Evolutionary conservation across 164 flowering plant genomes (phyloP).

Genomic region (Dillenia suffruticosa): DNA sequence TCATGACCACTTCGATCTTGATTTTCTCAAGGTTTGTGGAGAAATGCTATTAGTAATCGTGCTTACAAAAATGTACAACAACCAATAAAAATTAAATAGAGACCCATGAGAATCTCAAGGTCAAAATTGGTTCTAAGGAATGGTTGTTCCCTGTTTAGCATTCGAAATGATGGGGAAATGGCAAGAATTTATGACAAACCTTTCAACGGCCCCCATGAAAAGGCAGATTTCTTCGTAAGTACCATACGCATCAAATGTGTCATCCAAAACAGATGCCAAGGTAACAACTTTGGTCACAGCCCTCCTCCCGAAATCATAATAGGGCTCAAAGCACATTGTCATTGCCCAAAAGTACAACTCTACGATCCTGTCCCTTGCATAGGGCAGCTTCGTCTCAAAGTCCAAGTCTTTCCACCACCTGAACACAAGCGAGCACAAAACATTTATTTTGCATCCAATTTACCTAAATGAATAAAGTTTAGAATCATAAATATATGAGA

Average conservation of each 20-base stretch:
- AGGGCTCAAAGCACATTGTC: constrained; percentile 26
- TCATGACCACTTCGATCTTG: no score
- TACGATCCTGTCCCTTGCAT: constrained; percentile 23
- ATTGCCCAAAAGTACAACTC: constrained; percentile 34
- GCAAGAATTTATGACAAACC: constrained; percentile 2
- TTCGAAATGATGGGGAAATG: not conserved
- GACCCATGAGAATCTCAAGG: not conserved
- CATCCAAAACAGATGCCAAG: constrained; percentile 14
- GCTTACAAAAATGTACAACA: no score
- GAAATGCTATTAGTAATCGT: no score
- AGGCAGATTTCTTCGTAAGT: constrained; percentile 11
- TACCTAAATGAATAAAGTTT: no score
- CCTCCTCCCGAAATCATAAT: constrained; percentile 6
- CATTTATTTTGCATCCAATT: no score
- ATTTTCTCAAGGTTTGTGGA: no score
- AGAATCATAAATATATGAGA: no score
- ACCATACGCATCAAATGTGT: constrained; percentile 26
- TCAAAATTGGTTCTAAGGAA: not conserved
- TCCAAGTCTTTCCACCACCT: constrained; percentile 43
- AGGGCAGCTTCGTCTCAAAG: constrained; percentile 8
- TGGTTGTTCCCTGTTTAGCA: no score
- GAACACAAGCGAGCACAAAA: not conserved
- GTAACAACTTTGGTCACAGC: constrained; percentile 6
- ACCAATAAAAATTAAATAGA: no score
- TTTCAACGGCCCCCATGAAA: constrained; percentile 10